phyloP scores from a whole-genome alignment of 1,284 basidiomycete species.

The Cryptococcus hybrid region DNA sequence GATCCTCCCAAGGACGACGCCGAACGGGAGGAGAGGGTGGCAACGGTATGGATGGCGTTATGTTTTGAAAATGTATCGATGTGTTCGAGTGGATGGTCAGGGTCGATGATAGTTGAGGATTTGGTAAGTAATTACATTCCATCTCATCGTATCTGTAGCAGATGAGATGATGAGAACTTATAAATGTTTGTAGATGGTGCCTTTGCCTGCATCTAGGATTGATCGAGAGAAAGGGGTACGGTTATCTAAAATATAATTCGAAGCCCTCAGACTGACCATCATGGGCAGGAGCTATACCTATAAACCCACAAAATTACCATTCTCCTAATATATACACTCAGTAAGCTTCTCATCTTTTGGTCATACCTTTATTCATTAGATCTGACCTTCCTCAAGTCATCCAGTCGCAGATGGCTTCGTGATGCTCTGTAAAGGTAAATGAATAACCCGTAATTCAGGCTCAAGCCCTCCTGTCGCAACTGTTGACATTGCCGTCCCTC shows the following conservation, averaged over 20 bases:
- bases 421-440: slow-evolving; percentile 29
- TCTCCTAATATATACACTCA: slow-evolving; percentile 29
- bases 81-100: slow-evolving; percentile 32
- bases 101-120: slow-evolving; percentile 27
- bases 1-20: slow-evolving; percentile 22
- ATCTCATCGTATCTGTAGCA: background rate
- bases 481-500: too few relatives aligned
- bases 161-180: background rate
- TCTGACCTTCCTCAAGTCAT: slow-evolving; percentile 22
- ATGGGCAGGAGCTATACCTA: slow-evolving; percentile 12
- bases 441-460: too few relatives aligned
- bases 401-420: slow-evolving; percentile 35
- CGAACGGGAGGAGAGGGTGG: slow-evolving; percentile 38
- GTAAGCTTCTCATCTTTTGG: slow-evolving; percentile 13
- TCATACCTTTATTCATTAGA: background rate
- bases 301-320: slow-evolving; percentile 34
- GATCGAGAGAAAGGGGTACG: background rate
- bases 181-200: slow-evolving; percentile 11
- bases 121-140: slow-evolving; percentile 26
- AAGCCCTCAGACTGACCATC: too few relatives aligned
- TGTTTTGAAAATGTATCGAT: slow-evolving; percentile 18
- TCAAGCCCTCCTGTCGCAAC: too few relatives aligned
- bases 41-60: slow-evolving; percentile 24
- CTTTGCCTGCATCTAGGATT: slow-evolving; percentile 19
- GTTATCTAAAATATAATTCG: too few relatives aligned